These are phyloP conservation scores for Maudiozyma bulderi DNA, from an alignment of 805 yeast species.

Conservation along the genomic window DNA sequence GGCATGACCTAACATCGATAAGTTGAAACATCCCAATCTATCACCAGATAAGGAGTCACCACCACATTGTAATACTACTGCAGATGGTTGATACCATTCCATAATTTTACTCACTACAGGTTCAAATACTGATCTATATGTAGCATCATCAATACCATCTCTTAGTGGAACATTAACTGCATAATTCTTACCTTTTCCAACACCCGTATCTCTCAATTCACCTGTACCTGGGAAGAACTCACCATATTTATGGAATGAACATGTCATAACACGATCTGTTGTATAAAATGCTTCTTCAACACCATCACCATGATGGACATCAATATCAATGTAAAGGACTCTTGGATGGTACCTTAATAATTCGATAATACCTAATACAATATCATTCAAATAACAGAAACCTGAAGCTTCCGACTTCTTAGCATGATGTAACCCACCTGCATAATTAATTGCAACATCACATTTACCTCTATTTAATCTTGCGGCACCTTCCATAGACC, in stretches of 20 bases:
- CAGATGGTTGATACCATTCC: slow-evolving; percentile 85
- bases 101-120: slow-evolving; percentile 85
- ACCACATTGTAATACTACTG: slow-evolving; percentile 93
- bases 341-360: slow-evolving; percentile 82
- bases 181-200: slow-evolving; percentile 81
- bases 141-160: slow-evolving; percentile 92
- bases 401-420: slow-evolving; percentile 92
- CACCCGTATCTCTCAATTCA: slow-evolving; percentile 77
- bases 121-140: slow-evolving; percentile 66
- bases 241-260: slow-evolving; percentile 91
- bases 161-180: slow-evolving; percentile 86
- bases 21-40: slow-evolving; percentile 85
- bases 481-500: slow-evolving; percentile 86
- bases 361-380: slow-evolving; percentile 79
- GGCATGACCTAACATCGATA: slow-evolving; percentile 88
- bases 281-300: slow-evolving; percentile 95
- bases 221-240: slow-evolving; percentile 98
- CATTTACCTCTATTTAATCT: slow-evolving; percentile 77
- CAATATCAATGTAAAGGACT: slow-evolving; percentile 88
- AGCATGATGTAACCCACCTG: slow-evolving; percentile 96
- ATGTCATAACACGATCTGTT: slow-evolving; percentile 93
- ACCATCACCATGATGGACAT: slow-evolving; percentile 95
- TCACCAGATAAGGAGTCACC: slow-evolving; percentile 94
- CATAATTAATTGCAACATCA: slow-evolving; percentile 92
- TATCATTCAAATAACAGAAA: slow-evolving; percentile 91